These are phyloP conservation scores for Botrytis fragariae DNA, from an alignment of 2,329 filamentous ascomycete genomes.

Conservation along the genomic window DNA sequence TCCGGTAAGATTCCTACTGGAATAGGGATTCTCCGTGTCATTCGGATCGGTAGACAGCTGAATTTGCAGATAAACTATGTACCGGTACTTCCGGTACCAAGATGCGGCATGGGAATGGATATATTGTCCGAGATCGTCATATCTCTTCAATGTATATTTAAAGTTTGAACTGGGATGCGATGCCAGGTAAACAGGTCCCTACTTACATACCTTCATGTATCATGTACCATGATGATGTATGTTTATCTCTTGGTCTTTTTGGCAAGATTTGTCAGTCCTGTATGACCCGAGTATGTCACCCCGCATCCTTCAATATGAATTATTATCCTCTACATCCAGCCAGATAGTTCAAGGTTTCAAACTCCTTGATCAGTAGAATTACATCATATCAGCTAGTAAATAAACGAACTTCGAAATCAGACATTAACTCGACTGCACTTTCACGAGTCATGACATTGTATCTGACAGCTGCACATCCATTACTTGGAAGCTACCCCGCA, in stretches of 20 bases:
- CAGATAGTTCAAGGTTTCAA: not conserved
- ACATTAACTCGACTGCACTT: not conserved
- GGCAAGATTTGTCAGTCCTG: not conserved
- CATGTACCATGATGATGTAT: not conserved
- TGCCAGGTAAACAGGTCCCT: not conserved
- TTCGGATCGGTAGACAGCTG: not conserved
- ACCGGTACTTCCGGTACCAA: not conserved
- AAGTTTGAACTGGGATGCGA: not conserved
- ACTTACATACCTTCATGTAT: not conserved
- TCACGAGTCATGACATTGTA: slow-evolving; percentile 1
- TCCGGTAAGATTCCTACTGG: not conserved
- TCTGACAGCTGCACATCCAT: not conserved
- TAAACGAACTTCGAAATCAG: not conserved
- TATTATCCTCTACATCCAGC: not conserved
- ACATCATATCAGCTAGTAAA: not conserved
- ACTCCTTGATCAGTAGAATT: not conserved
- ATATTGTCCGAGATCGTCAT: not conserved
- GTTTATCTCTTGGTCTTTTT: not conserved
- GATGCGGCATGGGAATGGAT: not conserved
- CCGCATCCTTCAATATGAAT: not conserved
- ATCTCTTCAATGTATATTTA: not conserved
- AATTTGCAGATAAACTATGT: not conserved
- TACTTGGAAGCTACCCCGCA: slow-evolving; percentile 6
- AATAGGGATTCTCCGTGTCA: not conserved
- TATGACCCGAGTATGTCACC: not conserved